A percentile compares a stretch with the other conserved stretches of the same genome.
Evolutionary conservation across 768 basidiomycete genomes (phyloP).

Genomic region (Aureoboletus auriporus): DNA sequence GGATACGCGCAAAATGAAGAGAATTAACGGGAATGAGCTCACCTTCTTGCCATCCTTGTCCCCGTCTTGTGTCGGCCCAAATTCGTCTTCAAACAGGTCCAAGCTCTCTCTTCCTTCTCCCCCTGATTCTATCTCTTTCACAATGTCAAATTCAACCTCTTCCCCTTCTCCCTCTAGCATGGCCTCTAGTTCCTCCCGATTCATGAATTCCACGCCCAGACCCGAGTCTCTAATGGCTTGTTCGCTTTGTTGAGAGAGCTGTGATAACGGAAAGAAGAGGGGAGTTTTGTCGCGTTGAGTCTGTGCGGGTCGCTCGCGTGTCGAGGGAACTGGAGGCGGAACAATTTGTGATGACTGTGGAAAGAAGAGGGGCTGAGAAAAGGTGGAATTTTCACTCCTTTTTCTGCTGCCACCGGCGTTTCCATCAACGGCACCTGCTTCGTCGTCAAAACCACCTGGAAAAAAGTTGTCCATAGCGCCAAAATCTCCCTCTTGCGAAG

Average conservation of each 20-base stretch:
- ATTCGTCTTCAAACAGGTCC: slow-evolving; percentile 31
- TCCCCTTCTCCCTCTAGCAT: slow-evolving; percentile 34
- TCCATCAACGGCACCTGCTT: slow-evolving; percentile 1
- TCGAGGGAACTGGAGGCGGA: slow-evolving; percentile 4
- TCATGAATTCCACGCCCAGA: slow-evolving; percentile 66
- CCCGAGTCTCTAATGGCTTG: slow-evolving; percentile 56
- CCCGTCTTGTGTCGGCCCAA: slow-evolving; percentile 30
- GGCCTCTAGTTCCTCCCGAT: slow-evolving; percentile 53
- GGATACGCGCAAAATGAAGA: background rate
- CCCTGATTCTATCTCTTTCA: slow-evolving; percentile 1
- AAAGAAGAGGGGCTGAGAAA: slow-evolving; percentile 21
- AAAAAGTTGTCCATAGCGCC: slow-evolving; percentile 10
- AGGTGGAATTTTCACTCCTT: background rate
- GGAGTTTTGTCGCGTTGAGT: slow-evolving; percentile 17
- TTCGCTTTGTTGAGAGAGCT: slow-evolving; percentile 53
- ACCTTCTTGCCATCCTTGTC: slow-evolving; percentile 25
- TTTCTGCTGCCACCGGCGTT: slow-evolving; percentile 2
- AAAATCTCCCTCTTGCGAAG: slow-evolving; percentile 16
- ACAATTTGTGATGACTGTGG: slow-evolving; percentile 21
- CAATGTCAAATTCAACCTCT: slow-evolving; percentile 26
- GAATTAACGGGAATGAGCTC: background rate
- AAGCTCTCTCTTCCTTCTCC: slow-evolving; percentile 21
- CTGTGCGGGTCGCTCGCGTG: slow-evolving; percentile 2
- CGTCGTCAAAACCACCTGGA: background rate
- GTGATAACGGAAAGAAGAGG: slow-evolving; percentile 51